These are phyloP conservation scores for Trichoderma virens DNA, from an alignment of 495 filamentous ascomycete species.

Conservation along the genomic window DNA sequence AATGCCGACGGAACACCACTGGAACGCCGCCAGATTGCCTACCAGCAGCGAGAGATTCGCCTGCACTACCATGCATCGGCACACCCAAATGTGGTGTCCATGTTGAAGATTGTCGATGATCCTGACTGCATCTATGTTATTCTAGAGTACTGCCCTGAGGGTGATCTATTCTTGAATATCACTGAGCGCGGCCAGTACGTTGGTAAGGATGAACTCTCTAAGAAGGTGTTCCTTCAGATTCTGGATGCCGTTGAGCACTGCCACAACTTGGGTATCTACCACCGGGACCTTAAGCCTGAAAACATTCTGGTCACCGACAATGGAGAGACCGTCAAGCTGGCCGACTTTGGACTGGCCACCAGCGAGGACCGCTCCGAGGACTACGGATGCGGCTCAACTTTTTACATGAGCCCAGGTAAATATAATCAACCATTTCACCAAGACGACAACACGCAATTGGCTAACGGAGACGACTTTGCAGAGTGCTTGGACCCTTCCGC, in stretches of 20 bases:
- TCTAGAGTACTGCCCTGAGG: conserved; percentile 94
- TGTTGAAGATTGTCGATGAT: conserved; percentile 89
- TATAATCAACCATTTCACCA: conserved; percentile 12
- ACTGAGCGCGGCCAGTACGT: conserved; percentile 90
- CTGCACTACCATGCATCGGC: conserved; percentile 81
- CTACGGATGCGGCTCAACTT: conserved; percentile 96
- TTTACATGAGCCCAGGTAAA: conserved; percentile 99
- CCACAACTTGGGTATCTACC: conserved; percentile 90
- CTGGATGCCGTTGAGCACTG: conserved; percentile 96
- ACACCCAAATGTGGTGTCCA: conserved; percentile 88
- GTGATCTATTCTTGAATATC: conserved; percentile 94
- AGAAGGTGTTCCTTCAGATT: conserved; percentile 85
- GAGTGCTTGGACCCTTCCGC: conserved; percentile 89
- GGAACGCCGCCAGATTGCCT: conserved; percentile 78
- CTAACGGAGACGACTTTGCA: conserved; percentile 31
- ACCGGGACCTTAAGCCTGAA: conserved; percentile 96
- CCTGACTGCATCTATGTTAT: conserved; percentile 93
- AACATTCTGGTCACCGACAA: conserved; percentile 89
- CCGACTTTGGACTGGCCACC: conserved; percentile 94
- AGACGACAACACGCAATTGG: background rate
- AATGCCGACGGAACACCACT: conserved; percentile 59
- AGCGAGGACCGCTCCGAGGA: conserved; percentile 76
- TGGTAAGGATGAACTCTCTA: conserved; percentile 84
- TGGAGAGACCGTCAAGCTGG: conserved; percentile 85
- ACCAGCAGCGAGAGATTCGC: conserved; percentile 88